Percentiles rank a stretch among this genome's conserved stretches.
Conservation (phyloP, 768 basidiomycete genomes). For the Mrakia gelida region DNA sequence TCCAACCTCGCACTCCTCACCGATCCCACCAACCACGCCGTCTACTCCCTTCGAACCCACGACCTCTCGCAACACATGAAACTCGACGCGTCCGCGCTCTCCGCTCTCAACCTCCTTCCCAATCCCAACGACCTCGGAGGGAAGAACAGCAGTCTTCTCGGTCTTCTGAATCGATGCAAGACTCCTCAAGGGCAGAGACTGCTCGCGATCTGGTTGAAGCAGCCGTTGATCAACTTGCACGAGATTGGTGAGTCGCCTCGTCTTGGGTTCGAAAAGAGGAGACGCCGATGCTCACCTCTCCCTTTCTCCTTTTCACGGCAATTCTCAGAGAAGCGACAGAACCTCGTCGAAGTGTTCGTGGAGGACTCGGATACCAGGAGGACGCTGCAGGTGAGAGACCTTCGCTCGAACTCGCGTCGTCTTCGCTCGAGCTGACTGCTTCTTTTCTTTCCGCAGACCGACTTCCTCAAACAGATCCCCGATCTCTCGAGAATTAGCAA, state of each 20-base stretch:
- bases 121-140: conserved; percentile 55
- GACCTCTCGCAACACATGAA: conserved; percentile 93
- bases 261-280: not conserved
- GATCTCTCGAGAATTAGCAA: conserved; percentile 90
- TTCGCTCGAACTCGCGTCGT: not conserved
- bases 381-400: conserved; percentile 60
- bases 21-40: conserved; percentile 71
- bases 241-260: conserved; percentile 68
- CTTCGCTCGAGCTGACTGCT: not conserved
- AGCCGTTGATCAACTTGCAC: conserved; percentile 88
- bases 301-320: not conserved
- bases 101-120: conserved; percentile 81
- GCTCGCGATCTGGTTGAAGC: conserved; percentile 88
- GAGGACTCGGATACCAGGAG: conserved; percentile 69
- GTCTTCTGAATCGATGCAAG: conserved; percentile 90
- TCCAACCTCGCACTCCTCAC: conserved; percentile 73
- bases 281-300: not conserved
- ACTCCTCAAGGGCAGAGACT: conserved; percentile 88
- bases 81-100: conserved; percentile 87
- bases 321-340: conserved; percentile 73
- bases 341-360: conserved; percentile 79
- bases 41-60: conserved; percentile 76
- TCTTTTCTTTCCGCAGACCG: conserved; percentile 55
- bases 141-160: conserved; percentile 81
- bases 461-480: conserved; percentile 83